A percentile compares a stretch with the other conserved stretches of the same genome.
phyloP scores from a whole-genome alignment of 164 flowering plant species.

The Aristolochia contorta region DNA sequence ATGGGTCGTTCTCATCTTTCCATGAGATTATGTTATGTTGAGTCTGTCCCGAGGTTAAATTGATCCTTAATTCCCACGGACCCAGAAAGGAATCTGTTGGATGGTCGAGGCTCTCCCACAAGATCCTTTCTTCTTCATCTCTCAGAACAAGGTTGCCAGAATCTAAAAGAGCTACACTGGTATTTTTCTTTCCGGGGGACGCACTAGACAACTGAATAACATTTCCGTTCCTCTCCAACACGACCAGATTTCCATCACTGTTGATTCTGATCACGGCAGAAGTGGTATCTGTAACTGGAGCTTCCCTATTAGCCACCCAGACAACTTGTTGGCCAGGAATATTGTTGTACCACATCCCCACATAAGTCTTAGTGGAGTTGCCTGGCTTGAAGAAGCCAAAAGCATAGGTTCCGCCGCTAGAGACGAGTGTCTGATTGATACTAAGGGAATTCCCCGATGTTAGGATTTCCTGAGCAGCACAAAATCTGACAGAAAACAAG shows the following conservation, averaged over 20 bases:
- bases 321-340: slow-evolving; percentile 10
- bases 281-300: slow-evolving; percentile 11
- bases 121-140: slow-evolving; percentile 1
- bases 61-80: background rate
- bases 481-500: no score
- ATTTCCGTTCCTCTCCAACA: slow-evolving; percentile 12
- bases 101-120: slow-evolving; percentile 11
- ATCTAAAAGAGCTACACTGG: slow-evolving; percentile 13
- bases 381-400: slow-evolving; percentile 11
- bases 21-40: slow-evolving; percentile 1
- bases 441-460: no score
- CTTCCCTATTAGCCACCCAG: slow-evolving; percentile 40
- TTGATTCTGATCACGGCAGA: slow-evolving; percentile 6
- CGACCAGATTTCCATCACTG: slow-evolving; percentile 15
- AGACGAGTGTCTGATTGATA: slow-evolving; percentile 4
- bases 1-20: slow-evolving; percentile 6
- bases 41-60: background rate
- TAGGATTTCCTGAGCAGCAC: no score
- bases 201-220: slow-evolving; percentile 20
- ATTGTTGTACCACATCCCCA: slow-evolving; percentile 12
- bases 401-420: background rate
- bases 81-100: slow-evolving; percentile 5
- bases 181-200: background rate
- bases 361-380: slow-evolving; percentile 3
- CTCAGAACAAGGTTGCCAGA: slow-evolving; percentile 24